Percentiles rank a stretch among this genome's conserved stretches.
Conservation (phyloP, 2,329 filamentous ascomycete genomes). For the Penicillium freii region DNA sequence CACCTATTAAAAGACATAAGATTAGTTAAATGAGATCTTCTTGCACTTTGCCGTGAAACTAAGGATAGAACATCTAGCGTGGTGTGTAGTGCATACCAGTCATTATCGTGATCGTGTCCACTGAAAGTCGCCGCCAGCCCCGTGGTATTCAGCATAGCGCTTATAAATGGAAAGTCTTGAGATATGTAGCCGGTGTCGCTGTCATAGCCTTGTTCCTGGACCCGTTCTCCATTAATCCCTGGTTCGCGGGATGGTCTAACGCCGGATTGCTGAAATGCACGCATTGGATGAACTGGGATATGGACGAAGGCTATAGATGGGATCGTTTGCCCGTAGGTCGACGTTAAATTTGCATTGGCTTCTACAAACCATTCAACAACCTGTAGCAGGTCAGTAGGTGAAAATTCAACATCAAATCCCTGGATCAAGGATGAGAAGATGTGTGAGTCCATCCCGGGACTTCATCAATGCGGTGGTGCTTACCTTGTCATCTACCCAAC, state of each 20-base stretch:
- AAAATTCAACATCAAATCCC: neutral
- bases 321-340: constrained; percentile 36
- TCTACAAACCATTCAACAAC: constrained; percentile 47
- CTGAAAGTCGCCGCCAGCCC: constrained; percentile 60
- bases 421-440: neutral
- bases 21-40: constrained; percentile 15
- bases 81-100: constrained; percentile 48
- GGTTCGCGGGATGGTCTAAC: constrained; percentile 46
- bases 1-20: constrained; percentile 25
- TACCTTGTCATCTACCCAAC: constrained; percentile 48
- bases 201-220: constrained; percentile 24
- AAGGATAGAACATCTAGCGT: neutral
- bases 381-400: constrained; percentile 9
- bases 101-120: constrained; percentile 65
- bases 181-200: constrained; percentile 34
- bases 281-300: constrained; percentile 49
- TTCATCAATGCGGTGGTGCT: neutral
- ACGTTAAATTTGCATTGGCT: constrained; percentile 31
- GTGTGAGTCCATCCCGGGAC: too few relatives aligned
- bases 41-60: neutral
- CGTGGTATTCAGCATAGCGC: constrained; percentile 54
- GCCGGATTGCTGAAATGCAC: constrained; percentile 45
- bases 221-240: constrained; percentile 50
- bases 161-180: constrained; percentile 63
- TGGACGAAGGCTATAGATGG: constrained; percentile 57